These are phyloP conservation scores for Adansonia grandidieri DNA, from an alignment of 441 rosid species.

Conservation along the genomic window DNA sequence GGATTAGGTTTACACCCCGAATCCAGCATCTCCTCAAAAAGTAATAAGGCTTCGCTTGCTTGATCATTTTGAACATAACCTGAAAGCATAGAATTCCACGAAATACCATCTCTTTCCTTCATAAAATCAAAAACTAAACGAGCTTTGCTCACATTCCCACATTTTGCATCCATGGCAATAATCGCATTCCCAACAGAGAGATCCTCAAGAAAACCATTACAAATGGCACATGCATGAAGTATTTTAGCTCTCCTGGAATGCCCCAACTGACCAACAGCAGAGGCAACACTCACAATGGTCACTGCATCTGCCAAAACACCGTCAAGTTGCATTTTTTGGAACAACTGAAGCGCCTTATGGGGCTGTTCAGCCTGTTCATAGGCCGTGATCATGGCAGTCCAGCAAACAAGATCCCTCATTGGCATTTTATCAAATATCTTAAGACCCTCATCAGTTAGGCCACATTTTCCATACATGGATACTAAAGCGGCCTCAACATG, in stretches of 20 bases:
- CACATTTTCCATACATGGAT: conserved; percentile 46
- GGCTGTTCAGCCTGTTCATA: conserved; percentile 59
- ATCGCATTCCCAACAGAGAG: conserved; percentile 47
- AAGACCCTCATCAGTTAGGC: conserved; percentile 38
- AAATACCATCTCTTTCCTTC: conserved; percentile 47
- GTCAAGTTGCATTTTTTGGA: conserved; percentile 44
- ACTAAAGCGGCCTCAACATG: conserved; percentile 52
- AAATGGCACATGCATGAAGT: conserved; percentile 46
- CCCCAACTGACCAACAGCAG: conserved; percentile 58
- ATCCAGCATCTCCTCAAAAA: conserved; percentile 53
- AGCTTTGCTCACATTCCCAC: conserved; percentile 47
- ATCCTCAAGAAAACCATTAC: conserved; percentile 40
- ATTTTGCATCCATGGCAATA: conserved; percentile 53
- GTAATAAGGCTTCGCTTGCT: conserved; percentile 53
- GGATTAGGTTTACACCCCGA: conserved; percentile 46
- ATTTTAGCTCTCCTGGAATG: conserved; percentile 37
- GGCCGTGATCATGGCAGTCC: conserved; percentile 62
- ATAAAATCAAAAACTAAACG: conserved; percentile 49
- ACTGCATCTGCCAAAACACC: conserved; percentile 48
- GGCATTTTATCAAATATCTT: conserved; percentile 58
- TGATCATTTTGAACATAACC: conserved; percentile 60
- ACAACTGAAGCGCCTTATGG: conserved; percentile 42
- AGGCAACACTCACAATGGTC: conserved; percentile 47
- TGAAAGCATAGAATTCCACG: conserved; percentile 66
- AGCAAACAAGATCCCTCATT: conserved; percentile 54